Percentiles rank a stretch among this genome's conserved stretches.
Evolutionary conservation across 2,329 filamentous ascomycete genomes (phyloP).

Genomic region (Aspergillus sp.): DNA sequence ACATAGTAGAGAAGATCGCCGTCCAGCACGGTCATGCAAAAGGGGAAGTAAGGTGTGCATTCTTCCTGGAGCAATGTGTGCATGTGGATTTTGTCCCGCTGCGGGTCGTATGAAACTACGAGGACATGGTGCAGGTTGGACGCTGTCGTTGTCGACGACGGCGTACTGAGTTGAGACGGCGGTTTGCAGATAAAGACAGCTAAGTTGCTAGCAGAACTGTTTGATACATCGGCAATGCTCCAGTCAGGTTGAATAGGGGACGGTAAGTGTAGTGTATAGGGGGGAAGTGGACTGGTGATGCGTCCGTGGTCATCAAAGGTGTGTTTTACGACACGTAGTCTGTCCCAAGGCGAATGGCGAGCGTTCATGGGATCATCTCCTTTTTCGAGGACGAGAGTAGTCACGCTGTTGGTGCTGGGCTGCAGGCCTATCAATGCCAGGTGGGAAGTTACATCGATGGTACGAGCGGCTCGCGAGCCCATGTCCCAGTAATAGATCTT

Average conservation of each 20-base stretch:
- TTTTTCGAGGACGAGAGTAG: conserved; percentile 17
- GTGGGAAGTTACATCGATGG: conserved; percentile 6
- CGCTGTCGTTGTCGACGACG: neutral
- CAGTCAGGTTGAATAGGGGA: neutral
- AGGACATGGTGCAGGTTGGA: conserved; percentile 4
- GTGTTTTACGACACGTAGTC: conserved; percentile 18
- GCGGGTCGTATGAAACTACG: conserved; percentile 14
- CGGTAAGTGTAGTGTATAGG: conserved; percentile 13
- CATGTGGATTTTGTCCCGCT: conserved; percentile 13
- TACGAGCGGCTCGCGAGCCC: conserved; percentile 18
- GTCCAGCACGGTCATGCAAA: conserved; percentile 15
- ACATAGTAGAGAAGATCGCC: conserved; percentile 22
- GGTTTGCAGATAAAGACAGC: conserved; percentile 12
- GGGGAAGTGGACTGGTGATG: neutral
- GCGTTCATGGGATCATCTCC: neutral
- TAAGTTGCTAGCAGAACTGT: conserved; percentile 8
- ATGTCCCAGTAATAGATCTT: conserved; percentile 27
- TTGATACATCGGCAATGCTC: conserved; percentile 3
- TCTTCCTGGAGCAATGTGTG: conserved; percentile 14
- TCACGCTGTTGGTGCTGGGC: conserved; percentile 19
- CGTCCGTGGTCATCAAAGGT: conserved; percentile 5
- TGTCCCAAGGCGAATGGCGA: neutral
- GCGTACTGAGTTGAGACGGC: neutral
- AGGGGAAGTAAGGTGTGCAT: neutral
- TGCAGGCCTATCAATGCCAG: conserved; percentile 21